Evolutionary conservation across 768 basidiomycete species (phyloP).

Genomic region (Mycena sanguinolenta): DNA sequence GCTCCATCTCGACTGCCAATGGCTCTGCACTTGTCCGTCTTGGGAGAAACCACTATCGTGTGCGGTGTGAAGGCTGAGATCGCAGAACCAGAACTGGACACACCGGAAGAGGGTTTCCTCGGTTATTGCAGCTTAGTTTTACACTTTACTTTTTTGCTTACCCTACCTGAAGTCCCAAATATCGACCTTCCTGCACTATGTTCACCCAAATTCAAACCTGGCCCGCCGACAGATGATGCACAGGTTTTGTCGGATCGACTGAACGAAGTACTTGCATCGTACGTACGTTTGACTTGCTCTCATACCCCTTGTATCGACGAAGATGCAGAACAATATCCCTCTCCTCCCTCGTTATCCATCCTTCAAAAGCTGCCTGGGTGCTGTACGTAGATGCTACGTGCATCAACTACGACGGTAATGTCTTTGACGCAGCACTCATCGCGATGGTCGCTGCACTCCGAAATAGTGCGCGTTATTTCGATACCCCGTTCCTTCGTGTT

Average conservation of each 20-base stretch:
- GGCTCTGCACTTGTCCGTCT: slow-evolving; percentile 93
- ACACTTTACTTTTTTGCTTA: neutral
- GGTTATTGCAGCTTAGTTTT: slow-evolving; percentile 61
- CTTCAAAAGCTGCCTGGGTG: slow-evolving; percentile 88
- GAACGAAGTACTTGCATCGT: slow-evolving; percentile 84
- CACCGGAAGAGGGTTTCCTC: slow-evolving; percentile 82
- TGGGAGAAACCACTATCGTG: slow-evolving; percentile 94
- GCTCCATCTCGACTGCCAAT: slow-evolving; percentile 94
- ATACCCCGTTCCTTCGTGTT: neutral
- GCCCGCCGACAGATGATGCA: slow-evolving; percentile 94
- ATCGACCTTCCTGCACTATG: slow-evolving; percentile 94
- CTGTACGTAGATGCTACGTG: slow-evolving; percentile 96
- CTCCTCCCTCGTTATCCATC: slow-evolving; percentile 81
- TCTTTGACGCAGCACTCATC: slow-evolving; percentile 89
- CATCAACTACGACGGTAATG: slow-evolving; percentile 98
- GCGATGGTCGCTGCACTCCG: slow-evolving; percentile 89
- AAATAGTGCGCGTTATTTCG: slow-evolving; percentile 72
- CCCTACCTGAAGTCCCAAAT: slow-evolving; percentile 82
- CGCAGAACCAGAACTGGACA: slow-evolving; percentile 87
- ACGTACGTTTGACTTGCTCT: slow-evolving; percentile 52
- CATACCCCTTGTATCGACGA: neutral
- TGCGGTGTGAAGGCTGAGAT: slow-evolving; percentile 98
- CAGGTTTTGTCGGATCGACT: slow-evolving; percentile 90
- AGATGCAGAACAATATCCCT: slow-evolving; percentile 59
- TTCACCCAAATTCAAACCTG: slow-evolving; percentile 94